Evolutionary conservation across 176 grass and related monocot species (phyloP).

Genomic region (Elymus sibiricus): DNA sequence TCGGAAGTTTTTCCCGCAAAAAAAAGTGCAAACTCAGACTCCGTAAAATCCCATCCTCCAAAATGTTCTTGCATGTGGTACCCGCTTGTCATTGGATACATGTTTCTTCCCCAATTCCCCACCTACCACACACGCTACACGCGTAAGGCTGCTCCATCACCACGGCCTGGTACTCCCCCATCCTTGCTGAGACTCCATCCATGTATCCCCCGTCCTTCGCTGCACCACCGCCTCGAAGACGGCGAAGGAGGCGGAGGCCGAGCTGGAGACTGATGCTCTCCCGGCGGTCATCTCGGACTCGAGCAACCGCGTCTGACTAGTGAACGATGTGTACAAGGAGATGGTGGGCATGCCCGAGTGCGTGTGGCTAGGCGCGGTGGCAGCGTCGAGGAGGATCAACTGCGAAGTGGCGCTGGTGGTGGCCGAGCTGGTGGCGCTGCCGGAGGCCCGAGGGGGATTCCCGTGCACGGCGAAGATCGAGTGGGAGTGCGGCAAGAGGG

Average conservation of each 20-base stretch:
- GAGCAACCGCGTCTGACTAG: conserved; percentile 61
- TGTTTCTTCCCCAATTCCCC: too few species aligned
- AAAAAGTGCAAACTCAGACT: too few species aligned
- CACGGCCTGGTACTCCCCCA: too few species aligned
- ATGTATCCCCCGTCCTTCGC: too few species aligned
- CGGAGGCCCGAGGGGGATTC: conserved; percentile 31
- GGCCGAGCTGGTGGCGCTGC: conserved; percentile 15
- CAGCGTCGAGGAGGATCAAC: conserved; percentile 59
- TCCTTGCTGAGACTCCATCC: too few species aligned
- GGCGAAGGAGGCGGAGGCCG: conserved; percentile 53
- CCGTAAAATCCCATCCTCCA: too few species aligned
- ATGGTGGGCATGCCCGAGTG: conserved; percentile 88
- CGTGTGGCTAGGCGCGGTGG: conserved; percentile 72
- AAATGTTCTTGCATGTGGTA: too few species aligned
- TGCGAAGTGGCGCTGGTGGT: conserved; percentile 68
- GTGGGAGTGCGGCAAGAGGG: conserved; percentile 59
- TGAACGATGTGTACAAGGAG: conserved; percentile 80
- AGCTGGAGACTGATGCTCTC: conserved; percentile 57
- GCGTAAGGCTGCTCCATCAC: too few species aligned
- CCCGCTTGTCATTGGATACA: too few species aligned
- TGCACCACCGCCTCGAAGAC: conserved; percentile 18
- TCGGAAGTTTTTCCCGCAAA: too few species aligned
- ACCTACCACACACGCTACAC: too few species aligned
- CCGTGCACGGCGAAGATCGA: conserved; percentile 74
- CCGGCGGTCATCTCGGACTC: conserved; percentile 77